phyloP scores from a whole-genome alignment of 176 grass and related monocot species.

The Poa pratensis region DNA sequence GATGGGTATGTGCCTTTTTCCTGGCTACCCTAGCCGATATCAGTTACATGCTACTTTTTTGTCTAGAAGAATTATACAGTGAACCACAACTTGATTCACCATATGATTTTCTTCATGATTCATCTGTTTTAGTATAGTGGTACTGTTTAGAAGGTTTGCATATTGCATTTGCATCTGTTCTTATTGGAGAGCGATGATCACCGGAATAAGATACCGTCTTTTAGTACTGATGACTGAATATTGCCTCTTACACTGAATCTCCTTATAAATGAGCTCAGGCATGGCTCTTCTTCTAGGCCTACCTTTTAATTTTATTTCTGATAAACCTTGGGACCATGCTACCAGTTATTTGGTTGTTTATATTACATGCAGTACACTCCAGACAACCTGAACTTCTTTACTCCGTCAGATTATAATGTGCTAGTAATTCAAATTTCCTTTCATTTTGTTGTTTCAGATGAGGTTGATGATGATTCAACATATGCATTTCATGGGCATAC shows the following conservation, averaged over 20 bases:
- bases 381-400: not conserved
- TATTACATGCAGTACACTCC: not conserved
- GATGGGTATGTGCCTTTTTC: slow-evolving; percentile 45
- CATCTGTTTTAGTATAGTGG: not conserved
- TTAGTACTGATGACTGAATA: not conserved
- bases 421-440: slow-evolving; percentile 25
- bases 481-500: slow-evolving; percentile 59
- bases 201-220: not conserved
- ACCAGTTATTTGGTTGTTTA: not conserved
- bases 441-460: slow-evolving; percentile 33
- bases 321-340: not conserved
- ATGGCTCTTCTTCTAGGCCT: not conserved
- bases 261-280: slow-evolving; percentile 2
- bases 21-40: too few relatives aligned
- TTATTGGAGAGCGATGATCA: not conserved
- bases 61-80: not conserved
- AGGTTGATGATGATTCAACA: slow-evolving; percentile 41
- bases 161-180: not conserved
- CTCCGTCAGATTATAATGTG: not conserved
- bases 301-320: not conserved
- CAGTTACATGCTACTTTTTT: not conserved
- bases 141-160: not conserved
- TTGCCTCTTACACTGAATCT: not conserved
- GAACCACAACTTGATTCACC: not conserved
- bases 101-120: not conserved